Conservation (phyloP, 2,329 filamentous ascomycete genomes). For the Fusarium goolgardi region DNA sequence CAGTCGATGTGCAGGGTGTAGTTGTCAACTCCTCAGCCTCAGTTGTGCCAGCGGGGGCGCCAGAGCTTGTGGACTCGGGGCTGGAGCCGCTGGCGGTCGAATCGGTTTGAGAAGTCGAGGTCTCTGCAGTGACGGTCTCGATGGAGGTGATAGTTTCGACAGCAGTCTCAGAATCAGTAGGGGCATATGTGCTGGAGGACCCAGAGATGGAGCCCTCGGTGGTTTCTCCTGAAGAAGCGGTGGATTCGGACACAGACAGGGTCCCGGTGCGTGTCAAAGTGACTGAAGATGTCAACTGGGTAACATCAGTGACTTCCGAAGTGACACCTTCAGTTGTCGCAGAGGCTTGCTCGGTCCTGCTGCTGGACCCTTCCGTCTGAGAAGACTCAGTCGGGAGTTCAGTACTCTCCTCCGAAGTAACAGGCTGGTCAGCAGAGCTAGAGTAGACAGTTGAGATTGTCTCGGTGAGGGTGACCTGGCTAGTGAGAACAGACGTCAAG, state of each 20-base stretch:
- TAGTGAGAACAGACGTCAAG: slow-evolving; percentile 26
- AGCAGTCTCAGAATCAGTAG: slow-evolving; percentile 1
- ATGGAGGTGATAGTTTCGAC: background rate
- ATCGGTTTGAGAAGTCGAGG: background rate
- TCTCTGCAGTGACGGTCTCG: background rate
- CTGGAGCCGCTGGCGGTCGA: slow-evolving; percentile 5
- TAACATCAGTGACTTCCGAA: background rate
- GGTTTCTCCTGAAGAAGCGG: background rate
- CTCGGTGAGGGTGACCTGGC: slow-evolving; percentile 13
- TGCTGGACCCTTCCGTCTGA: background rate
- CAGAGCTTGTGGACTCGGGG: slow-evolving; percentile 5
- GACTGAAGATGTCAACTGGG: slow-evolving; percentile 5
- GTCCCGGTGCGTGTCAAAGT: slow-evolving; percentile 17
- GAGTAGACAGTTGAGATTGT: slow-evolving; percentile 13
- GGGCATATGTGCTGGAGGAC: slow-evolving; percentile 10
- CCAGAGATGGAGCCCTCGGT: background rate
- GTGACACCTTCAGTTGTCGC: slow-evolving; percentile 1
- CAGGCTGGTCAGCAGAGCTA: background rate
- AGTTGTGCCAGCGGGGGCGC: background rate
- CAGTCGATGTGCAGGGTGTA: slow-evolving; percentile 17
- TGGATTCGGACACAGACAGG: background rate
- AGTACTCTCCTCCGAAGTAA: background rate
- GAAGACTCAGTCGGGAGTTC: background rate
- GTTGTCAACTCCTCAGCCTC: slow-evolving; percentile 15
- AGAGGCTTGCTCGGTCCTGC: slow-evolving; percentile 11